These are phyloP conservation scores for Lyophyllum semitale DNA, from an alignment of 768 basidiomycete genomes.

Conservation along the genomic window DNA sequence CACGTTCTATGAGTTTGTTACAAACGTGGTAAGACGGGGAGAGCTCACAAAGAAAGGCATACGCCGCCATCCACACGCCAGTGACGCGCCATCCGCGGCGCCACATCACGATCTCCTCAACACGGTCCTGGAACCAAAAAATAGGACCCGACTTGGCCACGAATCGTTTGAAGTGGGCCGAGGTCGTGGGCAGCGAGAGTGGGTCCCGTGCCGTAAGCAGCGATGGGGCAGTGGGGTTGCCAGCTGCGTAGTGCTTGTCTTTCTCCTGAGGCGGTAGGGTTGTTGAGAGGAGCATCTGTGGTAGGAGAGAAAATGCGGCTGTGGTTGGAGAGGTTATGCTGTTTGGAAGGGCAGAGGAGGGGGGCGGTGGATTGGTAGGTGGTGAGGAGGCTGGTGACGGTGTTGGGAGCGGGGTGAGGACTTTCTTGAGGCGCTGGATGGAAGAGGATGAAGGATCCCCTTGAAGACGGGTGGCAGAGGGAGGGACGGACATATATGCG, in stretches of 20 bases:
- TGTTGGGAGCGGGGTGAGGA: constrained; percentile 39
- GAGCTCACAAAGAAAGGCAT: constrained; percentile 76
- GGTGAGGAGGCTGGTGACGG: constrained; percentile 13
- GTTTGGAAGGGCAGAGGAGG: constrained; percentile 18
- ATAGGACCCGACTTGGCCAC: constrained; percentile 73
- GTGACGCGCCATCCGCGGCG: constrained; percentile 75
- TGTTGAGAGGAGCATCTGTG: constrained; percentile 38
- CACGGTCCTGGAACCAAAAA: constrained; percentile 88
- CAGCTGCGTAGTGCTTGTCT: constrained; percentile 16
- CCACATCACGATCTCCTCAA: constrained; percentile 88
- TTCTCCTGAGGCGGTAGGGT: constrained; percentile 26
- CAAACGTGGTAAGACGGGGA: neutral
- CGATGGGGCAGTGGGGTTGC: constrained; percentile 24
- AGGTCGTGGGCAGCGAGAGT: constrained; percentile 75
- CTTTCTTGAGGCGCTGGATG: constrained; percentile 41
- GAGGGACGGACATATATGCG: constrained; percentile 48
- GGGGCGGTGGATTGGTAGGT: constrained; percentile 18
- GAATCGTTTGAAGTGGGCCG: constrained; percentile 81
- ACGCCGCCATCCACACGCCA: constrained; percentile 70
- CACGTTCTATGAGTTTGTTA: neutral
- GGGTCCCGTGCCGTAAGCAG: constrained; percentile 65
- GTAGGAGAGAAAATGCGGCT: constrained; percentile 29
- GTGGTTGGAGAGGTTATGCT: constrained; percentile 27
- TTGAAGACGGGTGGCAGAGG: constrained; percentile 41
- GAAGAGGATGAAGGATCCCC: constrained; percentile 12